These are phyloP conservation scores for Trichoderma simmonsii DNA, from an alignment of 2,329 filamentous ascomycete species.

Conservation along the genomic window DNA sequence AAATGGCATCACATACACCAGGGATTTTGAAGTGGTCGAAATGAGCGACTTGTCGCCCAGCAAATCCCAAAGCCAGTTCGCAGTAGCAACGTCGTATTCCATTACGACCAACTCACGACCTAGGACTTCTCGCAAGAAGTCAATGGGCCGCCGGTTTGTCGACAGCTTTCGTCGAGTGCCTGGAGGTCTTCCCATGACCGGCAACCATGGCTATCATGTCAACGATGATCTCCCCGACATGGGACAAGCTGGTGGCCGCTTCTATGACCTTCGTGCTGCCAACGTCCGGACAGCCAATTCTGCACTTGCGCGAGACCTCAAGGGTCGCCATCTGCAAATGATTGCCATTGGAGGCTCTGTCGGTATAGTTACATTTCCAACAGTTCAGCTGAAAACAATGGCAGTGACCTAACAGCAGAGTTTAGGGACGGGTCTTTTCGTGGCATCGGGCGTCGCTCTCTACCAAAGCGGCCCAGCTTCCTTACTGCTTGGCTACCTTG, in stretches of 20 bases:
- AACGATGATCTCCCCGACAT: conserved; percentile 1
- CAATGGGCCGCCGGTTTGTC: not conserved
- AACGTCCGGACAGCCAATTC: conserved; percentile 5
- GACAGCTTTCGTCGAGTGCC: conserved; percentile 3
- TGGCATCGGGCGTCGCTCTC: not conserved
- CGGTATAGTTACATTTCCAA: not conserved
- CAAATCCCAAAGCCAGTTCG: not conserved
- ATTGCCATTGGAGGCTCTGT: conserved; percentile 1
- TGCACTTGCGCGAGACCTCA: conserved; percentile 2
- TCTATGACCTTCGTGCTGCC: conserved; percentile 2
- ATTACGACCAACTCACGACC: not conserved
- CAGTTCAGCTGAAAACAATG: not conserved
- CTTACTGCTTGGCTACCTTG: not conserved
- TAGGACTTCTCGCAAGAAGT: not conserved
- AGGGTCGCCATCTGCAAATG: conserved; percentile 1
- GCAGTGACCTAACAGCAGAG: not conserved
- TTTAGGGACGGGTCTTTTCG: not conserved
- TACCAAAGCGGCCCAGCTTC: conserved; percentile 1
- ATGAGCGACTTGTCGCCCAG: not conserved
- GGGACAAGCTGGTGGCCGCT: not conserved
- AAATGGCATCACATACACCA: conserved; percentile 8
- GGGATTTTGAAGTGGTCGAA: not conserved
- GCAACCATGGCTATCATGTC: conserved; percentile 1
- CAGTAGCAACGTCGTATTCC: not conserved
- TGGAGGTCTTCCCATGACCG: not conserved